phyloP scores from a whole-genome alignment of 1,139 yeast genomes.

The Blastobotrys malaysiensis region DNA sequence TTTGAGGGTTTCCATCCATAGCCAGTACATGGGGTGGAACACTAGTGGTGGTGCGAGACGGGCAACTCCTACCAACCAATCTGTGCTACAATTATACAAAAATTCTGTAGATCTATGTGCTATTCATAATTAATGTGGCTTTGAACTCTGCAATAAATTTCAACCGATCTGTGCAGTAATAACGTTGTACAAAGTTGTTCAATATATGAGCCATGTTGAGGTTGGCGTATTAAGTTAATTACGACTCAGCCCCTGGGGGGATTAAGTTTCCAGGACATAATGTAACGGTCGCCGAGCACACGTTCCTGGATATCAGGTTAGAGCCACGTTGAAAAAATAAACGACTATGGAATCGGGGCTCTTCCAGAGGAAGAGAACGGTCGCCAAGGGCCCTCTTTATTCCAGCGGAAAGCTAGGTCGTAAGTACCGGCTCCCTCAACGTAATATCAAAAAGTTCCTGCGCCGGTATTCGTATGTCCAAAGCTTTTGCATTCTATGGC shows the following conservation, averaged over 20 bases:
- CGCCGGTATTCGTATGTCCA: conserved; percentile 7
- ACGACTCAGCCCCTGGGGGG: neutral
- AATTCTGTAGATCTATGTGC: no score
- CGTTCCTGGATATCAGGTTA: neutral
- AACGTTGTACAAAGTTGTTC: no score
- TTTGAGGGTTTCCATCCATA: no score
- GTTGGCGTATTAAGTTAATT: neutral
- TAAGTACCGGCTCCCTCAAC: neutral
- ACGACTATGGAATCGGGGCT: neutral
- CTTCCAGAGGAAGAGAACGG: neutral
- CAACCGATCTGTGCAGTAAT: no score
- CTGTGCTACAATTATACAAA: no score
- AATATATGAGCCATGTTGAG: neutral
- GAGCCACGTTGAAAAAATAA: neutral
- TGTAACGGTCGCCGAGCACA: neutral
- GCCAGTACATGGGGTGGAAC: no score
- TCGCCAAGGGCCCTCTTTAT: neutral
- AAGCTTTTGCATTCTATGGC: conserved; percentile 41
- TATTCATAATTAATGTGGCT: no score
- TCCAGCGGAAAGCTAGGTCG: neutral
- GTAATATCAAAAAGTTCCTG: neutral
- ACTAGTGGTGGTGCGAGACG: no score
- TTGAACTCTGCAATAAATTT: no score
- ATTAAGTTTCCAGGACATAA: neutral
- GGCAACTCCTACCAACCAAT: no score